phyloP scores from a whole-genome alignment of 345 rosid genomes.

The Psidium friedrichsthalianum region DNA sequence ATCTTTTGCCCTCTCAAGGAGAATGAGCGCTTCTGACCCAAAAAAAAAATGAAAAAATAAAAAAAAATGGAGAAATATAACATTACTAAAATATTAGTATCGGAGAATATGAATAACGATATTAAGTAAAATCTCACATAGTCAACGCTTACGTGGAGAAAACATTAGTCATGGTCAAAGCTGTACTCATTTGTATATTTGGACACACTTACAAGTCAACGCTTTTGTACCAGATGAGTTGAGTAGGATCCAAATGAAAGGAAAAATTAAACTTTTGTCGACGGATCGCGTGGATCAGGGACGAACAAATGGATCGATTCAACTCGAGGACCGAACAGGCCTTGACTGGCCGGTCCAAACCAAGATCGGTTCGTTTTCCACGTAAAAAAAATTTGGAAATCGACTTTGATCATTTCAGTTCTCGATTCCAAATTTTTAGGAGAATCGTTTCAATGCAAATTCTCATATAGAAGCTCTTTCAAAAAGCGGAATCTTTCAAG shows the following conservation, averaged over 20 bases:
- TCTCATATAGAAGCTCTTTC: fast-evolving
- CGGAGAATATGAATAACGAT: neutral
- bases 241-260: neutral
- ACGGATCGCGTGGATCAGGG: neutral
- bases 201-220: neutral
- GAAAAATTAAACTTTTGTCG: neutral
- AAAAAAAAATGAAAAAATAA: neutral
- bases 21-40: neutral
- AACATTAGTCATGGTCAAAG: neutral
- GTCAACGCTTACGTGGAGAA: too few relatives aligned
- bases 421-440: fast-evolving
- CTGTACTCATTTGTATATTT: neutral
- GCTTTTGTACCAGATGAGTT: neutral
- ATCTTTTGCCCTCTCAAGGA: neutral
- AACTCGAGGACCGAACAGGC: fast-evolving
- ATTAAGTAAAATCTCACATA: neutral
- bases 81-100: neutral
- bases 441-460: neutral
- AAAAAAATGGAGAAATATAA: neutral
- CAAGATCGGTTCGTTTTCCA: neutral
- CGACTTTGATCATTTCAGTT: neutral
- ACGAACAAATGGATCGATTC: neutral
- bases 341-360: neutral
- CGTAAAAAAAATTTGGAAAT: neutral
- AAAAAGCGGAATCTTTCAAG: neutral